phyloP scores from a whole-genome alignment of 805 yeast genomes.

The Jamesozyma piceae region DNA sequence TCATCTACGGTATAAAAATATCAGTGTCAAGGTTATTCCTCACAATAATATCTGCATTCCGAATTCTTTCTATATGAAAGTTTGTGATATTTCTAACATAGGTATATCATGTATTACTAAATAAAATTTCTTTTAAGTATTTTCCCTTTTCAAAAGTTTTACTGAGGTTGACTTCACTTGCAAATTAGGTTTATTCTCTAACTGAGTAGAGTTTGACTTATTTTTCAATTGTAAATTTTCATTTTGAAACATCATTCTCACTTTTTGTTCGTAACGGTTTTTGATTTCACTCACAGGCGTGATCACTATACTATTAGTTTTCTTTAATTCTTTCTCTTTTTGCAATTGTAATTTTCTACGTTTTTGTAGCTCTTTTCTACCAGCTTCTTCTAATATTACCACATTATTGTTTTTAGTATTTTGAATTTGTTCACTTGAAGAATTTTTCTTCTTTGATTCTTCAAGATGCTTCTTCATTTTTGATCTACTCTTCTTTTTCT shows the following conservation, averaged over 20 bases:
- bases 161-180: conserved; percentile 2
- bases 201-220: neutral
- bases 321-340: conserved; percentile 7
- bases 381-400: conserved; percentile 28
- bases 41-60: no score
- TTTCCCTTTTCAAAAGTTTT: conserved; percentile 4
- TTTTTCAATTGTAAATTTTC: neutral
- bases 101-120: no score
- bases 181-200: neutral
- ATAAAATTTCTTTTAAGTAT: neutral
- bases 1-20: no score
- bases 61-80: no score
- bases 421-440: neutral
- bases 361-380: conserved; percentile 24
- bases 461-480: conserved; percentile 6
- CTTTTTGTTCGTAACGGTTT: neutral
- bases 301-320: neutral
- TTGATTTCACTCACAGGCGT: neutral
- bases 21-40: no score
- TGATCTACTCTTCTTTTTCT: conserved; percentile 8
- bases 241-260: neutral
- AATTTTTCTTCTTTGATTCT: conserved; percentile 5
- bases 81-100: no score
- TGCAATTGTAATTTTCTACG: conserved; percentile 17
- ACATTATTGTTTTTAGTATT: conserved; percentile 15